Percentiles rank a stretch among this genome's conserved stretches.
Evolutionary conservation across 768 basidiomycete species (phyloP).

Genomic region (Fistulinella prunicolor): DNA sequence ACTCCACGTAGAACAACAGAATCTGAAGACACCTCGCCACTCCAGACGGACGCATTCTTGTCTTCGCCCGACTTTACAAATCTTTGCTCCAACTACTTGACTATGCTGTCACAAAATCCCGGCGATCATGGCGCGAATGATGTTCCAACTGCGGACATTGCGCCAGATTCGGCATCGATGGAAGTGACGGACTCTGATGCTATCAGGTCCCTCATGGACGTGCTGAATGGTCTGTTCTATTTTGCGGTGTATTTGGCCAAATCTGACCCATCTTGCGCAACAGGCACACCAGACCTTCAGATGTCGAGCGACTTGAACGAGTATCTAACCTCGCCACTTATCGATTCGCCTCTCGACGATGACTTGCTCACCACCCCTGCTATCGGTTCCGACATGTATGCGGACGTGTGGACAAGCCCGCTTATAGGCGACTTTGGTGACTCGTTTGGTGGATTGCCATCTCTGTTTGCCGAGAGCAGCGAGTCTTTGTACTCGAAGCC

Average conservation of each 20-base stretch:
- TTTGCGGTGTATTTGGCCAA: fast-evolving
- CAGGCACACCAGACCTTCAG: conserved; percentile 40
- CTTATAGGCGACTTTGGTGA: conserved; percentile 36
- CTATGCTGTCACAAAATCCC: conserved; percentile 59
- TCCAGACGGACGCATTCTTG: conserved; percentile 22
- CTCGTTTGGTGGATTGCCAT: conserved; percentile 30
- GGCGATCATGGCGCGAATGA: conserved; percentile 35
- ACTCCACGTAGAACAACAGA: conserved; percentile 42
- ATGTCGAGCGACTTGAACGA: conserved; percentile 38
- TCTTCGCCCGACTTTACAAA: conserved; percentile 39
- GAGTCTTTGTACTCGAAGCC: conserved; percentile 16
- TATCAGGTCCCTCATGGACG: conserved; percentile 39
- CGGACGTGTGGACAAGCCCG: conserved; percentile 44
- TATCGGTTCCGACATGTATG: conserved; percentile 34
- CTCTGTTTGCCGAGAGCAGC: conserved; percentile 31
- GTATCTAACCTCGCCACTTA: conserved; percentile 45
- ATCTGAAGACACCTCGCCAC: conserved; percentile 33
- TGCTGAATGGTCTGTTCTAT: conserved; percentile 35
- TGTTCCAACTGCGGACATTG: conserved; percentile 31
- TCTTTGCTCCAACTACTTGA: conserved; percentile 62
- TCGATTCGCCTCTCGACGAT: conserved; percentile 48
- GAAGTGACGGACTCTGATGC: conserved; percentile 27
- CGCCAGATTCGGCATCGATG: conserved; percentile 22
- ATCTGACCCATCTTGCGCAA: not conserved
- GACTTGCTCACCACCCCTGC: conserved; percentile 44